phyloP scores from a whole-genome alignment of 768 basidiomycete species.

The Lentinula raphanica region DNA sequence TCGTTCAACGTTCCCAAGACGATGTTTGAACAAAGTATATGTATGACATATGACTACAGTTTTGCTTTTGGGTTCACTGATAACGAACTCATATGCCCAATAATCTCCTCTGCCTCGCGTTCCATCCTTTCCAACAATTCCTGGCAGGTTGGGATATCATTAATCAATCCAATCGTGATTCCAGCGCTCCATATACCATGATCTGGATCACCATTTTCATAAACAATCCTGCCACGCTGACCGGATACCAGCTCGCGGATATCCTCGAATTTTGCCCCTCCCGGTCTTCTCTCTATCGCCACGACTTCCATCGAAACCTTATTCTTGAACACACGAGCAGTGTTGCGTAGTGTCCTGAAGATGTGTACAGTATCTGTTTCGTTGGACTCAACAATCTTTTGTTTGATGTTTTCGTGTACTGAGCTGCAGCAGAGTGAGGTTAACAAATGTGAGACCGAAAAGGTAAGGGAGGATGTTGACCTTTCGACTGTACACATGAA shows the following conservation, averaged over 20 bases:
- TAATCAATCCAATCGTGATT: slow-evolving; percentile 62
- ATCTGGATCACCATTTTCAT: slow-evolving; percentile 80
- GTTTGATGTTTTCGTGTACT: slow-evolving; percentile 87
- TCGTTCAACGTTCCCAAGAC: no score
- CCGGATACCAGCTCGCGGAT: slow-evolving; percentile 74
- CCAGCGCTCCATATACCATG: slow-evolving; percentile 84
- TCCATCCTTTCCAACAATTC: slow-evolving; percentile 67
- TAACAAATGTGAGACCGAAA: neutral
- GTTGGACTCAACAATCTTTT: slow-evolving; percentile 77
- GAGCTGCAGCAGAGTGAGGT: slow-evolving; percentile 38
- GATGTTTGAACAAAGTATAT: neutral
- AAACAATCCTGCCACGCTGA: slow-evolving; percentile 63
- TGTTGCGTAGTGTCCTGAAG: slow-evolving; percentile 82
- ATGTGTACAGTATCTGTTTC: slow-evolving; percentile 88
- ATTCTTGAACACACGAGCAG: slow-evolving; percentile 85
- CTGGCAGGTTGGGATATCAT: slow-evolving; percentile 80
- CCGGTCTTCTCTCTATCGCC: slow-evolving; percentile 70
- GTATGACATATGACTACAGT: no score
- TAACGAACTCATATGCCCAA: slow-evolving; percentile 41
- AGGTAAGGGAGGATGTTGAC: slow-evolving; percentile 24
- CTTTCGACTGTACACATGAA: slow-evolving; percentile 92
- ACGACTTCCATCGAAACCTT: slow-evolving; percentile 80
- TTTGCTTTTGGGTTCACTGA: slow-evolving; percentile 30
- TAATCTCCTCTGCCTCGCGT: slow-evolving; percentile 65
- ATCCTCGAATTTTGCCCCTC: slow-evolving; percentile 86